phyloP scores from a whole-genome alignment of 164 flowering plant species.

The Chloranthus sessilifolius region DNA sequence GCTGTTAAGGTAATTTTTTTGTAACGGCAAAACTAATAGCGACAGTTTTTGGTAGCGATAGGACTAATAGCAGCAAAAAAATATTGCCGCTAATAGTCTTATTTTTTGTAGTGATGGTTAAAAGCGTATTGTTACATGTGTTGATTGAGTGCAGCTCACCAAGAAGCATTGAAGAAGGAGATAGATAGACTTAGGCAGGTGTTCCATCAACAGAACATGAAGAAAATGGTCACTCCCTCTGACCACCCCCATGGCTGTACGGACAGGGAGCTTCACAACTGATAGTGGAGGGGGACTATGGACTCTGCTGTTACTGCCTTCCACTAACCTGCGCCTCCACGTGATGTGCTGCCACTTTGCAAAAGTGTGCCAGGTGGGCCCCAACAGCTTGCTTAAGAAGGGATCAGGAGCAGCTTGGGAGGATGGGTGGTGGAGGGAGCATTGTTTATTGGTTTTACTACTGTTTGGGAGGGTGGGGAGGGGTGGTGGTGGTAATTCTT shows the following conservation, averaged over 20 bases:
- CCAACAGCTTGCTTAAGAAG: background rate
- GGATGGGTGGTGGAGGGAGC: background rate
- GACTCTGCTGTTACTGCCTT: background rate
- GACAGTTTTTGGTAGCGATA: too few species aligned
- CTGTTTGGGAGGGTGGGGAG: background rate
- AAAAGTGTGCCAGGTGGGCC: too few species aligned
- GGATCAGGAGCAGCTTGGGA: constrained; percentile 1
- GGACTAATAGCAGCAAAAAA: too few species aligned
- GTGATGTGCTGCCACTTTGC: constrained; percentile 2
- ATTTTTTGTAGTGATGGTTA: too few species aligned
- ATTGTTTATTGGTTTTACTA: background rate
- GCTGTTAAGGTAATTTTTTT: too few species aligned
- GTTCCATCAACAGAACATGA: constrained; percentile 54
- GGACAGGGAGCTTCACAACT: constrained; percentile 22
- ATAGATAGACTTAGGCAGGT: constrained; percentile 74
- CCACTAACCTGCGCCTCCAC: constrained; percentile 7
- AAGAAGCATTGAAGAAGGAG: constrained; percentile 80
- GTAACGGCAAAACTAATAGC: too few species aligned
- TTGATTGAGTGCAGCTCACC: constrained; percentile 51
- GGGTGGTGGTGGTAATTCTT: background rate
- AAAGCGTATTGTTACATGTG: too few species aligned
- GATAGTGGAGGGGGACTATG: background rate
- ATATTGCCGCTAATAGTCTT: too few species aligned
- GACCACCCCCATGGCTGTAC: constrained; percentile 12
- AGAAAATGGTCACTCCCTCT: constrained; percentile 30